Conservation (phyloP, 106 monocot genomes). For the Dendrobium catenatum region DNA sequence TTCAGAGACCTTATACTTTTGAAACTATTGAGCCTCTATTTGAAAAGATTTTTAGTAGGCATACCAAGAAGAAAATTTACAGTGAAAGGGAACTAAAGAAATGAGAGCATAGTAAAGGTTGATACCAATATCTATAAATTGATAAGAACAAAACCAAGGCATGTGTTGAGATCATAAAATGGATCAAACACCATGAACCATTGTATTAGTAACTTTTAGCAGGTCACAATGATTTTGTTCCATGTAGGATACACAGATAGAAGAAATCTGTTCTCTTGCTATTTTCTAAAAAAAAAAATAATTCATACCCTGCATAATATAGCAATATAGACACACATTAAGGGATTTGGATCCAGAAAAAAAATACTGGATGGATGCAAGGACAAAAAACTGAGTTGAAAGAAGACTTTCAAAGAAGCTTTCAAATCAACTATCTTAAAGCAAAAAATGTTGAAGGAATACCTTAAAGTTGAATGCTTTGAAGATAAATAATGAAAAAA, state of each 20-base stretch:
- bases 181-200: neutral
- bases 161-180: neutral
- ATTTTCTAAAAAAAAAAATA: neutral
- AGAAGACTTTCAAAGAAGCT: neutral
- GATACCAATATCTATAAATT: slow-evolving; percentile 2
- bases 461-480: neutral
- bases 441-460: neutral
- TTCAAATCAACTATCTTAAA: neutral
- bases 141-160: neutral
- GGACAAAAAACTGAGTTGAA: neutral
- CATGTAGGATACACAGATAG: neutral
- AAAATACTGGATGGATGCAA: neutral
- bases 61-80: neutral
- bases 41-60: neutral
- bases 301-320: neutral
- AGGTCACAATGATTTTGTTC: neutral
- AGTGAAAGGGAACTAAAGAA: neutral
- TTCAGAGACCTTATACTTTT: neutral
- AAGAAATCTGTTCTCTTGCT: neutral
- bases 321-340: neutral
- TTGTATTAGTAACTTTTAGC: neutral
- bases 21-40: neutral
- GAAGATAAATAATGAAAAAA: neutral
- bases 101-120: neutral
- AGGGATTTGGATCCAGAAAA: too few species aligned